Percentiles rank a stretch among this genome's conserved stretches.
phyloP scores from a whole-genome alignment of 169 alveolate species.

The Plasmodium gonderi region DNA sequence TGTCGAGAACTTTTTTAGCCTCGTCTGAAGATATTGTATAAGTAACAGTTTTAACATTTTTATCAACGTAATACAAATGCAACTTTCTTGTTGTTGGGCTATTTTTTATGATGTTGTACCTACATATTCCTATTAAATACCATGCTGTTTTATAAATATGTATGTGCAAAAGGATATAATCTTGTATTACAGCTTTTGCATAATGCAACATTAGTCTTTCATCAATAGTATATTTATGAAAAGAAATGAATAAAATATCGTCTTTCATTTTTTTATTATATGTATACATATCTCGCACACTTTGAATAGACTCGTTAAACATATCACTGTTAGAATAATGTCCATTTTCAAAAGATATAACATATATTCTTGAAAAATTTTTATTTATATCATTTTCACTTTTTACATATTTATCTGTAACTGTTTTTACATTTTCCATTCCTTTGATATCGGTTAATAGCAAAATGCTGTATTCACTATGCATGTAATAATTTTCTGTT shows the following conservation, averaged over 20 bases:
- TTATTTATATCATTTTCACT: constrained; percentile 15
- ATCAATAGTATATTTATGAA: constrained; percentile 54
- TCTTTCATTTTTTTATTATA: constrained; percentile 19
- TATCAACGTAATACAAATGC: constrained; percentile 46
- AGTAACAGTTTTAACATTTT: constrained; percentile 29
- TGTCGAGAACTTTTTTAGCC: constrained; percentile 20
- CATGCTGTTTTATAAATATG: constrained; percentile 59
- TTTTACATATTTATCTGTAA: neutral
- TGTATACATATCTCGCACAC: constrained; percentile 8
- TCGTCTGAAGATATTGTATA: constrained; percentile 42
- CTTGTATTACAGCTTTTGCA: constrained; percentile 28
- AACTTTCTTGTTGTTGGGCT: constrained; percentile 9
- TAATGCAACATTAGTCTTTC: constrained; percentile 22
- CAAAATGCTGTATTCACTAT: constrained; percentile 48
- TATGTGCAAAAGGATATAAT: constrained; percentile 45
- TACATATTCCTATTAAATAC: constrained; percentile 55
- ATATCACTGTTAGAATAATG: neutral
- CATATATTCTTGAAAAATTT: constrained; percentile 42
- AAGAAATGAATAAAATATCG: constrained; percentile 6
- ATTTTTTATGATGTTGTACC: constrained; percentile 42
- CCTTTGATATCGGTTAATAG: constrained; percentile 31
- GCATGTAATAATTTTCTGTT: constrained; percentile 20
- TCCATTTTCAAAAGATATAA: constrained; percentile 46
- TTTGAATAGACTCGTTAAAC: constrained; percentile 30
- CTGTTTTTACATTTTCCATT: neutral